Evolutionary conservation across 257 asterid species (phyloP).

Genomic region (Paraleonurus japonicus): DNA sequence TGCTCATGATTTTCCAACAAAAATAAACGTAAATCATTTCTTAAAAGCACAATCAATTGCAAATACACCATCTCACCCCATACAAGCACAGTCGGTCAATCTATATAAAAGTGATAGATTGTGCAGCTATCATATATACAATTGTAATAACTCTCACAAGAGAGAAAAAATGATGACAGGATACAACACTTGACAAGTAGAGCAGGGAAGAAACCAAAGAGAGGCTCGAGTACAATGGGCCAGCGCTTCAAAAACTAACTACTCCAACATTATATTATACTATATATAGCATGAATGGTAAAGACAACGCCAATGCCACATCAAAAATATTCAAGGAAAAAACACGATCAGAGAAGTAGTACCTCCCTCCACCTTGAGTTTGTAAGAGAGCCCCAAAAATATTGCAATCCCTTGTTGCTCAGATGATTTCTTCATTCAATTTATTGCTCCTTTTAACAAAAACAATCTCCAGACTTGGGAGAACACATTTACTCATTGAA

Average conservation of each 20-base stretch:
- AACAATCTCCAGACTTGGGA: constrained; percentile 34
- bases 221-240: constrained; percentile 25
- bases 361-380: constrained; percentile 18
- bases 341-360: background rate
- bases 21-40: no score
- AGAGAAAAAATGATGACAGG: background rate
- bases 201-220: constrained; percentile 7
- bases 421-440: constrained; percentile 11
- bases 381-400: constrained; percentile 25
- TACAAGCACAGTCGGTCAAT: background rate
- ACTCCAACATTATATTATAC: constrained; percentile 2
- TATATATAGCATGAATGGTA: background rate
- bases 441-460: constrained; percentile 25
- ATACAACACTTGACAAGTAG: constrained; percentile 2
- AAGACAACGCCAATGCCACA: constrained; percentile 30
- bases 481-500: constrained; percentile 26
- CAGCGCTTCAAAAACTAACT: constrained; percentile 35
- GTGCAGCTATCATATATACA: background rate
- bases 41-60: background rate
- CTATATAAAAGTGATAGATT: background rate
- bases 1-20: background rate
- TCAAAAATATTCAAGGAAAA: constrained; percentile 30
- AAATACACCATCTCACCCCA: background rate
- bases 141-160: constrained; percentile 19
- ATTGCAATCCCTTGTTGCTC: background rate